phyloP scores from a whole-genome alignment of 2,329 filamentous ascomycete species.

The Laburnicola sp. region DNA sequence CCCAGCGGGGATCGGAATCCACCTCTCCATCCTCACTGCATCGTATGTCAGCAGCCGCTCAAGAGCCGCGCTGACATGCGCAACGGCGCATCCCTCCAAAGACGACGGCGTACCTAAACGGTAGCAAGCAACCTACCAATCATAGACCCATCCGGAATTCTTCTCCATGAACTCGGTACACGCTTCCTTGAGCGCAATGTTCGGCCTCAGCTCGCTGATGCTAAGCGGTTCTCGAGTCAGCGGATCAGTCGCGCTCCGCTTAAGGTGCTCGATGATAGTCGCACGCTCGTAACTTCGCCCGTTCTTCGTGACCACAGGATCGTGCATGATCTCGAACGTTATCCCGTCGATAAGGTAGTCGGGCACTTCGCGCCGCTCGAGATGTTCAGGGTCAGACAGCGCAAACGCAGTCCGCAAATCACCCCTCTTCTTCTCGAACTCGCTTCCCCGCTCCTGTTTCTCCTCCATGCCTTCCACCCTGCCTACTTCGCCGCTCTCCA shows the following conservation, averaged over 20 bases:
- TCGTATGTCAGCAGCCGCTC: constrained; percentile 21
- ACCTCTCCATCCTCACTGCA: constrained; percentile 32
- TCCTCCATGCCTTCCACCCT: constrained; percentile 53
- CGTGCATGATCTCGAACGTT: constrained; percentile 72
- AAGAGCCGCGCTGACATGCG: not conserved
- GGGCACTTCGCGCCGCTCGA: constrained; percentile 61
- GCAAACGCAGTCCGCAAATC: constrained; percentile 53
- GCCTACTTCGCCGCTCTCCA: constrained; percentile 44
- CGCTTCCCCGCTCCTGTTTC: constrained; percentile 49
- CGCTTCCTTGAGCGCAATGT: constrained; percentile 77
- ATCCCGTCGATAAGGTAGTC: constrained; percentile 80
- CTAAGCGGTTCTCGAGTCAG: constrained; percentile 76
- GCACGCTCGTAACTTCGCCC: constrained; percentile 89
- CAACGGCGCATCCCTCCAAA: constrained; percentile 7
- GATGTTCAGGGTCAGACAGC: constrained; percentile 50
- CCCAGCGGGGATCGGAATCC: constrained; percentile 33
- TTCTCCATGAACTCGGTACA: constrained; percentile 82
- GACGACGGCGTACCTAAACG: constrained; percentile 16
- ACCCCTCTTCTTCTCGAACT: constrained; percentile 47
- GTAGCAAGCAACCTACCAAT: constrained; percentile 64
- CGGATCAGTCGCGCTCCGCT: constrained; percentile 74
- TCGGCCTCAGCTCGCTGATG: constrained; percentile 73
- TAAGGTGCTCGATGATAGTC: constrained; percentile 83
- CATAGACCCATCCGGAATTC: constrained; percentile 84
- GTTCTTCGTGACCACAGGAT: constrained; percentile 73